Evolutionary conservation across 129 eudicot species (phyloP), one percentile per base, ranked within the genome.

Genomic region (Chrysanthemum seticuspe): DNA sequence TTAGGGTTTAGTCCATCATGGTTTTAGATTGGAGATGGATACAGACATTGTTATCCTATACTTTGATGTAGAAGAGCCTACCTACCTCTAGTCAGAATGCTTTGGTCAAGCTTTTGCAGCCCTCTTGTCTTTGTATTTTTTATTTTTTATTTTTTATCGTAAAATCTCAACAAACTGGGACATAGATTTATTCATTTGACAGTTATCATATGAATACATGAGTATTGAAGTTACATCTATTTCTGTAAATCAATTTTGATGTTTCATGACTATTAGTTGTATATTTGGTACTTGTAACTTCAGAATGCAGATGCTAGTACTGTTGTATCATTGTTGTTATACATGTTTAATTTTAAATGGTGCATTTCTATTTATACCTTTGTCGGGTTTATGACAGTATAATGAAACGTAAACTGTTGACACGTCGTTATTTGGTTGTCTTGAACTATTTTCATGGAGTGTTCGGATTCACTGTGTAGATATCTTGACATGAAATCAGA

Each of bases 181-280:
- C 53, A 21, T 52, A 64, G 67, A 23, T 55, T 49, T 52, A 63
- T 54, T 63, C 45, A 21, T 45, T 25, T 62, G 34, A 34, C 63
- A 48, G 53, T 62, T 13, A 52, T 74, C 36, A 50, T 62, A 27
- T 73, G 70, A 61, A 73, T 60, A 19, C 47, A 45, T 44, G 34
- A 55, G 14, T 68, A 23, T 40, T 75, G 31, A 40, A 19, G 48
- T 62, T 29, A 36, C 50, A 7, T 65, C 49, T 47, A 23, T 15
- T 61, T 74, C 55, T 56, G 68, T 67, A 76, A 57, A 76, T 67
- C 61, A 76, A 25, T 76, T 67, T 67, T 76, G 80, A 52, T 25
- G 31, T 75, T 10, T 57, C 36, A 2, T 34, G 65, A 74, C 12
- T 16, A 12, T 13, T 44, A 56, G 66, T 44, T 76, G 68, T 76